Percentiles rank a stretch among this genome's conserved stretches.
Evolutionary conservation across 306 rosid genomes (phyloP).

Genomic region (Psophocarpus tetragonolobus): DNA sequence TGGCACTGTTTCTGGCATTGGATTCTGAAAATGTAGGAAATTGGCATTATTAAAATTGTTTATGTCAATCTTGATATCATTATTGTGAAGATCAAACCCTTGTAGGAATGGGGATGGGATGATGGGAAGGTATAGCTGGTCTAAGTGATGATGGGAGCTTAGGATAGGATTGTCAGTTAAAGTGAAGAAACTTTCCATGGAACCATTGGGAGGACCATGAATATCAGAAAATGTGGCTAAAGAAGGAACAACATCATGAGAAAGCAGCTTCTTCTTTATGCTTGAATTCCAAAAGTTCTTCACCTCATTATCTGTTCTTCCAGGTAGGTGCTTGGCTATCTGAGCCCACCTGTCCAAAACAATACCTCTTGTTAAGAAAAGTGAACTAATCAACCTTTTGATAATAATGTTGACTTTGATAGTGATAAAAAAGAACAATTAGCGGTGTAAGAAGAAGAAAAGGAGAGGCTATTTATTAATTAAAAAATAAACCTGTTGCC

Average conservation of each 20-base stretch:
- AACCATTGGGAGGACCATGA: constrained; percentile 40
- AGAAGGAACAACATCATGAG: constrained; percentile 58
- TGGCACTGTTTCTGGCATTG: constrained; percentile 39
- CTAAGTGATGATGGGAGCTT: constrained; percentile 34
- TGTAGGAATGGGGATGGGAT: constrained; percentile 52
- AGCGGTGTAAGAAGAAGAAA: background rate
- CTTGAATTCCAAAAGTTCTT: constrained; percentile 99
- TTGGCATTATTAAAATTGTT: constrained; percentile 4
- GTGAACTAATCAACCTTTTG: constrained; percentile 10
- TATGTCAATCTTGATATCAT: constrained; percentile 45
- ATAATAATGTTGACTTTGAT: constrained; percentile 6
- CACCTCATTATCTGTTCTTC: constrained; percentile 99
- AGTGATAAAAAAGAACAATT: background rate
- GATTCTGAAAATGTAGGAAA: constrained; percentile 42
- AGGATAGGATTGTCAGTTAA: constrained; percentile 55
- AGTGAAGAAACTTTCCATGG: constrained; percentile 59
- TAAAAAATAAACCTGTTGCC: constrained; percentile 66
- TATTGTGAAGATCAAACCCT: constrained; percentile 36
- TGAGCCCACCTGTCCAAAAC: constrained; percentile 81
- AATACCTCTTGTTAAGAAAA: constrained; percentile 1
- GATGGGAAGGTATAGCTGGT: constrained; percentile 53
- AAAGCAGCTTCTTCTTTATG: constrained; percentile 85
- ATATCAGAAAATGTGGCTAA: constrained; percentile 57
- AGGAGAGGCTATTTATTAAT: background rate
- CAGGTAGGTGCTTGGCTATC: constrained; percentile 95